A percentile compares a stretch with the other conserved stretches of the same genome.
Conservation (phyloP, 1,139 yeast species). For the Groenewaldozyma sp. region DNA sequence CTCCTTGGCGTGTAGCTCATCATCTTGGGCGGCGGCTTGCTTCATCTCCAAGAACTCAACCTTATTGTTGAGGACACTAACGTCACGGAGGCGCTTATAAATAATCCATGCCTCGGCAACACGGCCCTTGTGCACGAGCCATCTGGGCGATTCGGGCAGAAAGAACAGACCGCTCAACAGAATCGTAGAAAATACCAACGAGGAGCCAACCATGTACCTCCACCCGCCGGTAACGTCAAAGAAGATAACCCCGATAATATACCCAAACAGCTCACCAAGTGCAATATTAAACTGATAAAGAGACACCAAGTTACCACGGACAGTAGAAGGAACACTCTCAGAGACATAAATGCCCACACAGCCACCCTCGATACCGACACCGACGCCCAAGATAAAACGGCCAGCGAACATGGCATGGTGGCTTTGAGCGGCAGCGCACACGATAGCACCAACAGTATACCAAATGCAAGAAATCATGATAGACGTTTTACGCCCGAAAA, state of each 20-base stretch:
- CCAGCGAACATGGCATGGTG: conserved; percentile 45
- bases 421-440: conserved; percentile 42
- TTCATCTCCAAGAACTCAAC: conserved; percentile 45
- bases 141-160: conserved; percentile 67
- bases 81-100: conserved; percentile 45
- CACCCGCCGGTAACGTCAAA: conserved; percentile 46
- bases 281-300: conserved; percentile 51
- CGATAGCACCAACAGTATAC: conserved; percentile 47
- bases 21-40: conserved; percentile 31
- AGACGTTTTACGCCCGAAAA: conserved; percentile 44
- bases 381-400: conserved; percentile 47
- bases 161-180: conserved; percentile 41
- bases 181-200: conserved; percentile 46
- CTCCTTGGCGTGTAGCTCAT: conserved; percentile 29
- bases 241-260: conserved; percentile 48
- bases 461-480: conserved; percentile 45
- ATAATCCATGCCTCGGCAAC: conserved; percentile 44
- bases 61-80: conserved; percentile 33
- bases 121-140: conserved; percentile 47
- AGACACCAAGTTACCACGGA: conserved; percentile 48
- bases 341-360: conserved; percentile 51
- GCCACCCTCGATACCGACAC: conserved; percentile 55
- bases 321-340: conserved; percentile 46
- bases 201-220: conserved; percentile 54
- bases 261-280: conserved; percentile 50